These are phyloP conservation scores for Mycena venus DNA, from an alignment of 768 basidiomycete genomes.

Conservation along the genomic window DNA sequence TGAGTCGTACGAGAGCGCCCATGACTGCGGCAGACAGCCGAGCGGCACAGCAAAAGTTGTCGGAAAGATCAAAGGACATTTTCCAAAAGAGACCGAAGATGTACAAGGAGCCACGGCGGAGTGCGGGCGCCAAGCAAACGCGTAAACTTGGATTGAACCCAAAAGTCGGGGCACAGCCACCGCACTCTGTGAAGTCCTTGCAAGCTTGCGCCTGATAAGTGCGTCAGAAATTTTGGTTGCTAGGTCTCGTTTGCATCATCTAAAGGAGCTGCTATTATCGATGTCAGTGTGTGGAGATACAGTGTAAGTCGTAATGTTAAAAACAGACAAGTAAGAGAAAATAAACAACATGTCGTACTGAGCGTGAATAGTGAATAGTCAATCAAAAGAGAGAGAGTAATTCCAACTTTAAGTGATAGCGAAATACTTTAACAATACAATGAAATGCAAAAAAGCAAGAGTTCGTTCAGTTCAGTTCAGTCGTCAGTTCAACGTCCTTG, in stretches of 20 bases:
- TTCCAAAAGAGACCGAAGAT: too few relatives aligned
- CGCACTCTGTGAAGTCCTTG: too few relatives aligned
- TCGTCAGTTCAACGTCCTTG: background rate
- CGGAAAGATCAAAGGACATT: too few relatives aligned
- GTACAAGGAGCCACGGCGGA: too few relatives aligned
- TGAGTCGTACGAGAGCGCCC: background rate
- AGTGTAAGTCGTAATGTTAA: slow-evolving; percentile 7
- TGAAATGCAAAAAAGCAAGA: slow-evolving; percentile 13
- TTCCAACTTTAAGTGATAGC: background rate
- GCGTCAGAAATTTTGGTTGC: too few relatives aligned
- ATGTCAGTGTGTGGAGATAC: slow-evolving; percentile 15
- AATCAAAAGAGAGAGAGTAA: slow-evolving; percentile 11
- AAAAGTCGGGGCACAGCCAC: too few relatives aligned
- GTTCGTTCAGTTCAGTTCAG: slow-evolving; percentile 4
- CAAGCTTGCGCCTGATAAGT: too few relatives aligned
- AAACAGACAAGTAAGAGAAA: slow-evolving; percentile 1
- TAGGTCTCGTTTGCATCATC: background rate
- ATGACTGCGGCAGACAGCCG: background rate
- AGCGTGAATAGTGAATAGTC: background rate
- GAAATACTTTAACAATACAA: slow-evolving; percentile 19
- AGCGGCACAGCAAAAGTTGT: too few relatives aligned
- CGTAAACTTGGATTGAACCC: too few relatives aligned
- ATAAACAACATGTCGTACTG: background rate
- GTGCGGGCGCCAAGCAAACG: too few relatives aligned
- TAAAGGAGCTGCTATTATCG: slow-evolving; percentile 12